Evolutionary conservation across 2,329 filamentous ascomycete genomes (phyloP).

Genomic region (Arachnomyces sp.): DNA sequence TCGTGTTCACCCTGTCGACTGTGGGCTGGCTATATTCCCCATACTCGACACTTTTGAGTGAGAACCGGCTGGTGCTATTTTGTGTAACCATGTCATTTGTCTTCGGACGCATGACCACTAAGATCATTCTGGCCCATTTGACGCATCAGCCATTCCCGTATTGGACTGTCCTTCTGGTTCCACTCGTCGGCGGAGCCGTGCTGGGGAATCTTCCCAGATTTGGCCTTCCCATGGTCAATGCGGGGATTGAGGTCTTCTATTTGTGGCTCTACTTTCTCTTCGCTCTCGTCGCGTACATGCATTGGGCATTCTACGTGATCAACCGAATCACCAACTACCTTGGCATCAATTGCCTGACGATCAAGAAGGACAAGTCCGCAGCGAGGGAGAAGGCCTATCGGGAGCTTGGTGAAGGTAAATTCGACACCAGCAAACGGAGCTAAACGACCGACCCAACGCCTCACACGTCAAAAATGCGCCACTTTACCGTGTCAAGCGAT

Average conservation of each 20-base stretch:
- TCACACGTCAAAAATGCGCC: background rate
- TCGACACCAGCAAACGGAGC: conserved; percentile 3
- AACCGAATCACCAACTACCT: conserved; percentile 85
- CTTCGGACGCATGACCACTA: conserved; percentile 96
- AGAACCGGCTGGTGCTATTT: conserved; percentile 87
- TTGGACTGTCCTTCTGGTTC: conserved; percentile 87
- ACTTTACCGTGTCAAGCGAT: background rate
- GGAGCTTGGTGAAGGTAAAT: conserved; percentile 23
- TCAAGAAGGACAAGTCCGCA: conserved; percentile 39
- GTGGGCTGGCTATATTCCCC: conserved; percentile 84
- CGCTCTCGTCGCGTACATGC: conserved; percentile 74
- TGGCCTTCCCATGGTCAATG: conserved; percentile 59
- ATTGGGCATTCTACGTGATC: conserved; percentile 87
- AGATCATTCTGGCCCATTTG: conserved; percentile 94
- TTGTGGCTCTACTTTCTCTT: conserved; percentile 78
- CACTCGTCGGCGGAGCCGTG: conserved; percentile 75
- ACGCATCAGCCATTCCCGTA: conserved; percentile 90
- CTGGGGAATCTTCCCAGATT: conserved; percentile 74
- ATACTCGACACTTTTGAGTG: conserved; percentile 66
- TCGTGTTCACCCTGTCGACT: conserved; percentile 66
- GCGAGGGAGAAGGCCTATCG: conserved; percentile 30
- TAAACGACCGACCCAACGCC: background rate
- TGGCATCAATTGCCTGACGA: conserved; percentile 90
- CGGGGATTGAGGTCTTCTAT: conserved; percentile 65
- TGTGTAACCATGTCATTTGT: conserved; percentile 94